Percentiles rank a stretch among this genome's conserved stretches.
Evolutionary conservation across 495 filamentous ascomycete genomes (phyloP).

Genomic region (Tuber indicum): DNA sequence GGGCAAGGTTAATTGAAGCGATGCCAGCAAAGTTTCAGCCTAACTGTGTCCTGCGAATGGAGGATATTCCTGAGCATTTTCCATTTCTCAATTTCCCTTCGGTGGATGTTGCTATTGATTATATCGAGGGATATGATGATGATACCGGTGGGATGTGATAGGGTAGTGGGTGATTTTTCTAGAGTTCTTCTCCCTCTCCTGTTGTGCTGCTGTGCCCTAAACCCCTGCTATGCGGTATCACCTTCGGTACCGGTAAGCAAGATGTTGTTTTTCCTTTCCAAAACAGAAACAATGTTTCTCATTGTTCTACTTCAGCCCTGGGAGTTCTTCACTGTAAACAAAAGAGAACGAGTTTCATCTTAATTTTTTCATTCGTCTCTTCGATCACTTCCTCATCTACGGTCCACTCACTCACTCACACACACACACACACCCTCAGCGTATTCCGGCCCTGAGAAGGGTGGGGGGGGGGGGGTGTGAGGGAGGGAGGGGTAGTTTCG

Average conservation of each 20-base stretch:
- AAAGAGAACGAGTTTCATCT: not conserved
- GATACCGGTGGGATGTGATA: not conserved
- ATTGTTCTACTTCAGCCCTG: not conserved
- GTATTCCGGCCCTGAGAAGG: not conserved
- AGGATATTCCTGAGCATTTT: not conserved
- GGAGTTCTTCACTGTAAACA: not conserved
- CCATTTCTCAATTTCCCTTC: not conserved
- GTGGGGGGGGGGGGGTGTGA: not conserved
- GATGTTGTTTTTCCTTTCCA: not conserved
- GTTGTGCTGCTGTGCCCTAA: not conserved
- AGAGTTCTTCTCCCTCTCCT: conserved; percentile 1
- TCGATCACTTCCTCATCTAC: not conserved
- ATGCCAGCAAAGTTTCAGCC: not conserved
- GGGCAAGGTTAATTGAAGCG: not conserved
- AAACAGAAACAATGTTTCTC: not conserved
- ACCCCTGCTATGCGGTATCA: not conserved
- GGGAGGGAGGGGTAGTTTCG: not conserved
- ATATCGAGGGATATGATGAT: not conserved
- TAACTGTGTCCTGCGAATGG: not conserved
- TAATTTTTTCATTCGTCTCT: conserved; percentile 2
- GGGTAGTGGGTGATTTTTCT: not conserved
- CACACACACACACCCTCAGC: not conserved
- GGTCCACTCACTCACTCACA: not conserved
- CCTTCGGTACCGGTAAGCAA: not conserved
- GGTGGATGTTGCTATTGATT: not conserved